Conservation (phyloP, 495 filamentous ascomycete species). For the Penicillium angulare region DNA sequence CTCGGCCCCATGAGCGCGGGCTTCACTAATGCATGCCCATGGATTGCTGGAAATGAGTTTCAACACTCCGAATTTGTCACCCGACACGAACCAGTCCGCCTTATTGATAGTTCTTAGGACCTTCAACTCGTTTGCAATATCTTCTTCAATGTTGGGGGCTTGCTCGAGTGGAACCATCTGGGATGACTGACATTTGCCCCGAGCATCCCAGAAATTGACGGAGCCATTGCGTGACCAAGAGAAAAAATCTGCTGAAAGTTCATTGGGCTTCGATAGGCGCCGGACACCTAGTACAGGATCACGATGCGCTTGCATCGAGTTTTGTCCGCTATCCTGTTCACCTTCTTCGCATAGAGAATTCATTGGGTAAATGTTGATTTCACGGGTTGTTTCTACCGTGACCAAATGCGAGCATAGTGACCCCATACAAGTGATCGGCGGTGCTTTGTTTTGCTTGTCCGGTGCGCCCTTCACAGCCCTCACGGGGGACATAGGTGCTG, state of each 20-base stretch:
- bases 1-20: conserved; percentile 83
- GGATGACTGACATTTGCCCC: conserved; percentile 65
- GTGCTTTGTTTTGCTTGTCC: conserved; percentile 28
- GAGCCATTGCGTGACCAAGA: conserved; percentile 81
- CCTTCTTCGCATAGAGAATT: conserved; percentile 30
- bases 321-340: conserved; percentile 30
- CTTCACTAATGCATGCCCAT: conserved; percentile 56
- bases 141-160: conserved; percentile 52
- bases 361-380: conserved; percentile 62
- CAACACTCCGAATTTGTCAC: conserved; percentile 82
- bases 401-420: conserved; percentile 66
- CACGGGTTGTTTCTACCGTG: conserved; percentile 70
- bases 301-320: conserved; percentile 63
- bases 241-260: conserved; percentile 67
- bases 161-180: conserved; percentile 70
- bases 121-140: conserved; percentile 71
- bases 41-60: conserved; percentile 48
- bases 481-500: conserved; percentile 26
- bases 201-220: conserved; percentile 76
- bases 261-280: conserved; percentile 54
- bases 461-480: conserved; percentile 17
- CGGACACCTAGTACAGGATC: conserved; percentile 77
- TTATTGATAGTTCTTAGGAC: conserved; percentile 60
- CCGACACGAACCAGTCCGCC: conserved; percentile 67
- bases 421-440: conserved; percentile 62